Evolutionary conservation across 2,329 filamentous ascomycete genomes (phyloP), one percentile per base, ranked within the genome.

Genomic region (Colletotrichum sp.): DNA sequence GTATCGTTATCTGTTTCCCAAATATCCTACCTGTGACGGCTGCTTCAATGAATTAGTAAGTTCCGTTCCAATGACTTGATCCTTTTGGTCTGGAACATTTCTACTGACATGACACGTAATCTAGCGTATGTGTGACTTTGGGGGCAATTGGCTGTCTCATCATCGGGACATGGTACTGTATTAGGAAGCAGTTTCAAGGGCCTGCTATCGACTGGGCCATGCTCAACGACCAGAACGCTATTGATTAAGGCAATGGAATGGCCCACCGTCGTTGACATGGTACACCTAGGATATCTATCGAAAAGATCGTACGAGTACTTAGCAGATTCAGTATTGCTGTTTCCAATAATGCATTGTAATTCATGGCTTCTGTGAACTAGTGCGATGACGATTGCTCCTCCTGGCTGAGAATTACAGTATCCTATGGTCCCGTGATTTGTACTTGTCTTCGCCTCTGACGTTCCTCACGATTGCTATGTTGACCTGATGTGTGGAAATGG

Each of bases 1-100:
- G 78, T 9, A 73, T 78, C 3, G 77, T 81, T 15, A 78, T 81
- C 39, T 81, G 79, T 58, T 77, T 81, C 56, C 80, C 80, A 2
- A 75, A 74, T 18, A 64, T 75, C 5, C 66, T 80, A 25, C 78
- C 71, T 18, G 77, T 76, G 27, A 79, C 76, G 5, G 48, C 68
- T 62, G 58, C 56, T 12, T 70, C 58, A 16, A 70, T 65, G 68
- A 70, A 70, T 25, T 70, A 68, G 65, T 68, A 68, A 68, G 65
- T 56, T 34, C 9, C 9, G 8, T 32, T 12, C 27, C 27, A 12
- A 2, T 15, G 7, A 56, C 52, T 9, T 56, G 25, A 43, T 43
- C 39, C 12, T 16, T 27, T 56, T 6, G 12, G 22, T 8, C 12
- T 56, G 22, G 22, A 56, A 1, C 12, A 16, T 56, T 56, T 60